phyloP scores from a whole-genome alignment of 139 green algal genomes.

The Tetraselmis chui region DNA sequence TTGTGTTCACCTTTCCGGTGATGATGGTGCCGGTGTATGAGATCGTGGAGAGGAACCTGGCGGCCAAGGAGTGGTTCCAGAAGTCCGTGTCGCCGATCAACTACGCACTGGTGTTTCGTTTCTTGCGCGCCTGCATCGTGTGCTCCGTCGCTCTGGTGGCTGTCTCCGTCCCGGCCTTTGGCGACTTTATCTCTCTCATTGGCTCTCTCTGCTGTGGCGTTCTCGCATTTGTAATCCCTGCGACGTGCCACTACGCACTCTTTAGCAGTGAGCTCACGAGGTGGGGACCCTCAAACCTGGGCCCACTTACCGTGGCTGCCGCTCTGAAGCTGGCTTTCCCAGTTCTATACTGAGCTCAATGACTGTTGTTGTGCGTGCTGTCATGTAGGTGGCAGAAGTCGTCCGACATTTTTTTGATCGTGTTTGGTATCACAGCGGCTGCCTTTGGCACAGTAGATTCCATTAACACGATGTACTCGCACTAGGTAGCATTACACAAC shows the following conservation, averaged over 20 bases:
- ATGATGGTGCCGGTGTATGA: conserved; percentile 49
- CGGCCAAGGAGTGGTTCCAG: conserved; percentile 10
- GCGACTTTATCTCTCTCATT: conserved; percentile 30
- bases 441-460: no score
- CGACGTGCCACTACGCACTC: conserved; percentile 21
- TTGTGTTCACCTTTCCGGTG: conserved; percentile 52
- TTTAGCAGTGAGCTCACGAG: conserved; percentile 10
- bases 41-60: conserved; percentile 19
- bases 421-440: no score
- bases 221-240: conserved; percentile 30
- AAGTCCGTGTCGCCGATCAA: neutral
- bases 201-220: conserved; percentile 21
- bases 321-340: no score
- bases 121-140: neutral
- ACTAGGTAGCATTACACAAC: no score
- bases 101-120: neutral
- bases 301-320: no score
- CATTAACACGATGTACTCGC: no score
- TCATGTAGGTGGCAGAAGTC: no score
- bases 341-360: no score
- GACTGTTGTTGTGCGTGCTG: no score
- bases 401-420: no score
- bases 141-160: neutral
- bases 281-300: no score
- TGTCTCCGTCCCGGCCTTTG: conserved; percentile 21